A percentile compares a stretch with the other conserved stretches of the same genome.
Conservation (phyloP, 768 basidiomycete species). For the Russula lepida region DNA sequence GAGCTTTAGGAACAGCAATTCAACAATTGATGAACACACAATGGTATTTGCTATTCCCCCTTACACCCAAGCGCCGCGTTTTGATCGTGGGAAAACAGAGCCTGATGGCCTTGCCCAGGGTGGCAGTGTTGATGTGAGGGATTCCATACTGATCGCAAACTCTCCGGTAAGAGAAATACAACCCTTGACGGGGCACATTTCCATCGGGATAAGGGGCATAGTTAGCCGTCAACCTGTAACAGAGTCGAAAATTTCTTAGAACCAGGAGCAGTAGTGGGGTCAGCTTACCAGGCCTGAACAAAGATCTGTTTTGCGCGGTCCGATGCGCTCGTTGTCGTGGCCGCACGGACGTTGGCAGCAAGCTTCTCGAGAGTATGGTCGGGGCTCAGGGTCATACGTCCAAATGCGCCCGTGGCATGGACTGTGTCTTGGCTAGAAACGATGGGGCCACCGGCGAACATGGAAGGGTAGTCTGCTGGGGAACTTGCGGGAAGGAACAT, state of each 20-base stretch:
- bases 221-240: slow-evolving; percentile 70
- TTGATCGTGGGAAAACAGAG: slow-evolving; percentile 93
- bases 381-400: slow-evolving; percentile 63
- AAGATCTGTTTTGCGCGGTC: slow-evolving; percentile 90
- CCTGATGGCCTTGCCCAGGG: slow-evolving; percentile 89
- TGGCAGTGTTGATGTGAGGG: slow-evolving; percentile 92
- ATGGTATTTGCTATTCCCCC: slow-evolving; percentile 96
- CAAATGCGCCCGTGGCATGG: slow-evolving; percentile 66
- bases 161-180: slow-evolving; percentile 87
- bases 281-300: slow-evolving; percentile 78
- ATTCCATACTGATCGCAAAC: slow-evolving; percentile 91
- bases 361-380: slow-evolving; percentile 81
- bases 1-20: slow-evolving; percentile 14
- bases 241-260: slow-evolving; percentile 2
- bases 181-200: slow-evolving; percentile 87
- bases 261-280: slow-evolving; percentile 2
- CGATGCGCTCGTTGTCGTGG: slow-evolving; percentile 85
- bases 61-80: slow-evolving; percentile 83
- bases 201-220: slow-evolving; percentile 89
- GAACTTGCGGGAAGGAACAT: slow-evolving; percentile 56
- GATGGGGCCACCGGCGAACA: slow-evolving; percentile 45
- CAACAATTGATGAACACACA: slow-evolving; percentile 47
- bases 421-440: slow-evolving; percentile 39
- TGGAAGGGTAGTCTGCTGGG: slow-evolving; percentile 57
- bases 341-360: slow-evolving; percentile 78